phyloP scores from a whole-genome alignment of 345 rosid species.

The Citrus glauca region DNA sequence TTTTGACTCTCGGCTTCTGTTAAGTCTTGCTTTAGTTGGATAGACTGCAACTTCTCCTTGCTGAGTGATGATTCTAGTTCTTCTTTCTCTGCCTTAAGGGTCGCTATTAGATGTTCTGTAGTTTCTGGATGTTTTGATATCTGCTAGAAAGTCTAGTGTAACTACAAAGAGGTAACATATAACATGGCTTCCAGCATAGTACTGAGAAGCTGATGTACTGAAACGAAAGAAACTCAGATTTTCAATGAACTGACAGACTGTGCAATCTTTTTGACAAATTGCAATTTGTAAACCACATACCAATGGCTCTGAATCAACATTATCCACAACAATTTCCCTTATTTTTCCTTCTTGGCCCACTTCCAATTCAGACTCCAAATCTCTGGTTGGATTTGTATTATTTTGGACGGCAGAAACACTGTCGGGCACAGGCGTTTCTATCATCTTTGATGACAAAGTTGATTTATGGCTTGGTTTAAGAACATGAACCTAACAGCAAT shows the following conservation, averaged over 20 bases:
- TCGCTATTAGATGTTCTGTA: slow-evolving; percentile 40
- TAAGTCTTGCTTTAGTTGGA: slow-evolving; percentile 74
- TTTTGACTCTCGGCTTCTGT: slow-evolving; percentile 71
- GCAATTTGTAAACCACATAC: slow-evolving; percentile 32
- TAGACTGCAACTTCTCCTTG: slow-evolving; percentile 67
- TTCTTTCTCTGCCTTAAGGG: slow-evolving; percentile 77
- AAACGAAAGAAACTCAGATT: not conserved
- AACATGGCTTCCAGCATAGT: not conserved
- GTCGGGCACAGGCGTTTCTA: slow-evolving; percentile 56
- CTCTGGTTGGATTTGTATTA: slow-evolving; percentile 67
- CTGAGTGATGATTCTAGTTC: slow-evolving; percentile 63
- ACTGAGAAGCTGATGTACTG: not conserved
- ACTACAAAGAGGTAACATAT: not conserved
- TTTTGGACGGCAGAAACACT: slow-evolving; percentile 75
- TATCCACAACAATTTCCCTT: slow-evolving; percentile 84
- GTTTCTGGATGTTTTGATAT: slow-evolving; percentile 48
- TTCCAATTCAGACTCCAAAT: slow-evolving; percentile 77
- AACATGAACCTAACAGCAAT: slow-evolving; percentile 58
- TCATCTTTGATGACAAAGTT: slow-evolving; percentile 64
- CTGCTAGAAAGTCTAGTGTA: slow-evolving; percentile 29
- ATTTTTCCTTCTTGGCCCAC: slow-evolving; percentile 77
- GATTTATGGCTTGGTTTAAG: slow-evolving; percentile 96
- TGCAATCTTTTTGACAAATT: not conserved
- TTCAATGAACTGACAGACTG: not conserved
- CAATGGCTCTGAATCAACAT: slow-evolving; percentile 46